phyloP scores from a whole-genome alignment of 768 basidiomycete genomes.

The Sarcodon sp. region DNA sequence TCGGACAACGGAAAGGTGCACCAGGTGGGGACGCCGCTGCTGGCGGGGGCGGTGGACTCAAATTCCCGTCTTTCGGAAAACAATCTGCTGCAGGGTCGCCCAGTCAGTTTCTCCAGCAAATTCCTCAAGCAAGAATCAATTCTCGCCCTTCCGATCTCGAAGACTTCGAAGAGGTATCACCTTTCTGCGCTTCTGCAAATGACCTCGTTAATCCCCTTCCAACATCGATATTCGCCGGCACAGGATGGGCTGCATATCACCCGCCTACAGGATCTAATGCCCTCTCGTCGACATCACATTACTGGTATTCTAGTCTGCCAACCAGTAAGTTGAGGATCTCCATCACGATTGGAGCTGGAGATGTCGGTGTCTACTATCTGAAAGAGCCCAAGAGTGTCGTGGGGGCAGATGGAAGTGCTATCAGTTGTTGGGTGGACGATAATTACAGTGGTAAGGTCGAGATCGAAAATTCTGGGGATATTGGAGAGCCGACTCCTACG shows the following conservation, averaged over 20 bases:
- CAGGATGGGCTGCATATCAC: slow-evolving; percentile 80
- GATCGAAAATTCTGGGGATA: slow-evolving; percentile 66
- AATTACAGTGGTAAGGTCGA: slow-evolving; percentile 70
- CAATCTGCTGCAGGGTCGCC: slow-evolving; percentile 17
- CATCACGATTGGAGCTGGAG: slow-evolving; percentile 76
- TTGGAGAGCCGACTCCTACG: slow-evolving; percentile 50
- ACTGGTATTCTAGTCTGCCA: slow-evolving; percentile 87
- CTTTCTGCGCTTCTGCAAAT: slow-evolving; percentile 93
- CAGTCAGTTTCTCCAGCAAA: slow-evolving; percentile 25
- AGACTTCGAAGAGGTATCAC: slow-evolving; percentile 72
- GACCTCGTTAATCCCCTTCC: slow-evolving; percentile 96
- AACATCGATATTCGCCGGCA: slow-evolving; percentile 85
- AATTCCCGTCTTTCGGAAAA: slow-evolving; percentile 19
- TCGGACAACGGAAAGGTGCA: slow-evolving; percentile 70
- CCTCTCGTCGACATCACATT: slow-evolving; percentile 55
- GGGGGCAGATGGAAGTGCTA: slow-evolving; percentile 43
- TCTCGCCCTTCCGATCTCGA: slow-evolving; percentile 35
- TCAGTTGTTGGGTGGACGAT: slow-evolving; percentile 98
- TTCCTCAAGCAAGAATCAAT: slow-evolving; percentile 66
- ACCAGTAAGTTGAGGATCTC: slow-evolving; percentile 76
- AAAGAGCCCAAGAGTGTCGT: slow-evolving; percentile 49
- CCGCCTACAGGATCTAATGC: slow-evolving; percentile 33
- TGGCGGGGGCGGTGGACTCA: slow-evolving; percentile 5
- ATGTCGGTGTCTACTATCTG: slow-evolving; percentile 85
- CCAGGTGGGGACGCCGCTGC: slow-evolving; percentile 25